Base-by-base conservation (phyloP, 164 flowering plant species). In the Tinospora cordifolia region DNA sequence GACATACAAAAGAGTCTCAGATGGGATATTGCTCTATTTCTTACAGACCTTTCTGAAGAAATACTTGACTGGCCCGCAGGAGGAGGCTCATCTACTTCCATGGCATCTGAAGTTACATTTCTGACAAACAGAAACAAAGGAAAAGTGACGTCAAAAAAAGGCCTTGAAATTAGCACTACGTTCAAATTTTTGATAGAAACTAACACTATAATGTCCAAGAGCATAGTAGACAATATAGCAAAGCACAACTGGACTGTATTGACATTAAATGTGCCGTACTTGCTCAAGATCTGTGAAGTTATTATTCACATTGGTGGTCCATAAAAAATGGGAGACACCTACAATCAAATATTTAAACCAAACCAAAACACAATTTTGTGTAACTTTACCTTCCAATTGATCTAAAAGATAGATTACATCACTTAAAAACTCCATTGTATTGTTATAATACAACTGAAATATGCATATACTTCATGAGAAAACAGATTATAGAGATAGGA, bases 21-120 rank as follows among this genome's bases (percentile, higher is more conserved):
- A 47, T 47, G 8, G 60, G 68, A 26, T 58, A 40, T 30, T 63
- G 39, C 65, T 71, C 4, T 30, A 30, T 2, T 30, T 30, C 36
- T 30, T 44, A n/a, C 34, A 58, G 4, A 93, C 98, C 97, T 93
- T 77, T 93, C 90, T 12, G 80, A 69, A 54, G 93, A 72, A 69
- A 81, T 62, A 69, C 65, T 69, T 6, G 84, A 30, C 30, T 63
- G 83, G 57, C 74, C 75, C 49, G 80, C 76, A 70, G 92, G 82
- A 70, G 92, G 82, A 72, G 87, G 78, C 6, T 82, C 87, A 72
- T 94, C 98, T n/a, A 89, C 84, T 44, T 94, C 98, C 98, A 91
- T 94, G 69, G 90, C 84, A 69, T 85, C 89, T 6, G 75, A 59
- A 38, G 84, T 79, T 71, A 64, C 80, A 69, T 88, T 87, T 47